Evolutionary conservation across 208 protist species (phyloP), one percentile per base, ranked within the genome.

Genomic region (Leishmania arabica): DNA sequence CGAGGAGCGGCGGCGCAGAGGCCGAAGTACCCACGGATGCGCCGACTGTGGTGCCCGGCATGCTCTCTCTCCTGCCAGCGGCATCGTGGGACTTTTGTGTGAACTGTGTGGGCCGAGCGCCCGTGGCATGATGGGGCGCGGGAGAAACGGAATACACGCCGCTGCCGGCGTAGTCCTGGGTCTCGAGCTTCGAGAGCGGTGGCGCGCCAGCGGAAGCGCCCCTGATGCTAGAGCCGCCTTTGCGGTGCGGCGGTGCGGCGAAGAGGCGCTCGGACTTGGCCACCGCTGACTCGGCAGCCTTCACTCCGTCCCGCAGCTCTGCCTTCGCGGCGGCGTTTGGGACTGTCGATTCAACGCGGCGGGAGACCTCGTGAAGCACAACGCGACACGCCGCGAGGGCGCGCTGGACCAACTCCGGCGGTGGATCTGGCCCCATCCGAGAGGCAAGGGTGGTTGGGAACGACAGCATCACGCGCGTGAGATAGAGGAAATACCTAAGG

Each of bases 301-400:
- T 15, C 42, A 91, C 21, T 1, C 72, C 81, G 11, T 89, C 82
- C 65, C 72, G 84, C 49, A 93, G 87, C 34, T 91, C 90, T 2
- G 54, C 74, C 81, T 85, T 86, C 1, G 75, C 71, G 54, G 74
- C 2, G 40, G 82, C 60, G 69, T 80, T 78, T 54, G 78, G 73
- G 45, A 84, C 69, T 21, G 75, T 77, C 7, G 78, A 54, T 21
- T 86, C 82, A 13, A 86, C 82, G 58, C 79, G 75, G 49, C 81
- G 84, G n/a, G 58, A 80, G 11, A 85, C 74, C 71, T 88, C 84
- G 53, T 80, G 81, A 42, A 88, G 73, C 3, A 83, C 79, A 3
- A 73, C 66, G 9, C 64, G 65, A 45, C 84, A 88, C 37, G 84
- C 79, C 74, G 78, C 71, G 6, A 83, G 65, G 27, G 84, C 74